A percentile compares a stretch with the other conserved stretches of the same genome.
phyloP scores from a whole-genome alignment of 2,329 filamentous ascomycete species.

The Cordyceps militaris region DNA sequence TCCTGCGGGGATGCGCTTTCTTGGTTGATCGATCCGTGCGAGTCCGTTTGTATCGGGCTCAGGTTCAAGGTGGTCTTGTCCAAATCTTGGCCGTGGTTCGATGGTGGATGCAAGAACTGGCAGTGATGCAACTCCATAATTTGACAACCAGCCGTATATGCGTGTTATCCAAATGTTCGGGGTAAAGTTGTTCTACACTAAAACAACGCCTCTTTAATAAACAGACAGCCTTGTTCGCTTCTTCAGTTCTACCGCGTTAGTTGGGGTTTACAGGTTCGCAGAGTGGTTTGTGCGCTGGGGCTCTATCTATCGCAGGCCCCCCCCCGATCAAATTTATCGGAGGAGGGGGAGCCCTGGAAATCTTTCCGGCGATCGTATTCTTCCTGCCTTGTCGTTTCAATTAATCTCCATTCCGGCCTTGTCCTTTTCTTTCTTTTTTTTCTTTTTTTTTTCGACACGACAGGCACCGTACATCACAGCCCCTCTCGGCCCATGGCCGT shows the following conservation, averaged over 20 bases:
- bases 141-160: too few species aligned
- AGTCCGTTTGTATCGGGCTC: not conserved
- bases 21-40: too few species aligned
- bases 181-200: too few species aligned
- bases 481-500: not conserved
- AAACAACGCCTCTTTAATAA: not conserved
- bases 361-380: not conserved
- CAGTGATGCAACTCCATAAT: too few species aligned
- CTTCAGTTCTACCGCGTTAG: not conserved
- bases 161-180: too few species aligned
- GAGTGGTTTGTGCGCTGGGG: not conserved
- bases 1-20: too few species aligned
- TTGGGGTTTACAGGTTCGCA: not conserved
- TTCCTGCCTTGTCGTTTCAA: too few species aligned
- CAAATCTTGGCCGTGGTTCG: not conserved
- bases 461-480: too few species aligned
- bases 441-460: too few species aligned
- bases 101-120: not conserved
- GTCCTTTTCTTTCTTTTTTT: not conserved
- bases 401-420: not conserved
- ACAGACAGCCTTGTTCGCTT: not conserved
- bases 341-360: not conserved
- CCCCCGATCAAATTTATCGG: constrained; percentile 1
- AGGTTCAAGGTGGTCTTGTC: not conserved
- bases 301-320: not conserved